Evolutionary conservation across 1,284 basidiomycete genomes (phyloP), one percentile per base, ranked within the genome.

Genomic region (Puccinia novopanici): DNA sequence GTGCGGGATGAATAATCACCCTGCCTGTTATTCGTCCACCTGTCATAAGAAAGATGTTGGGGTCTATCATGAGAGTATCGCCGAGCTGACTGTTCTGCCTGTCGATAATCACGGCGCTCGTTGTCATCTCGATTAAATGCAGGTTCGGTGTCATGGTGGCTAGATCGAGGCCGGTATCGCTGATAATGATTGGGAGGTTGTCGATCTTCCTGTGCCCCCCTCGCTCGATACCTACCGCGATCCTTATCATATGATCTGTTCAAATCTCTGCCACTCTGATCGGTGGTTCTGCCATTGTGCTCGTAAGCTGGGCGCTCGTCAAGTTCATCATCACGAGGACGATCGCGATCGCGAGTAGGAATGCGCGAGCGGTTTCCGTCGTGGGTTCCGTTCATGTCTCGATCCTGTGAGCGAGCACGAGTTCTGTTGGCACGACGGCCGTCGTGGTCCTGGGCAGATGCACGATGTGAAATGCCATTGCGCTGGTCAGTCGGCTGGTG

Each of bases 31-130:
- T 15, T 54, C 34, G 71, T 42, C 37, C 52, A 54, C 52, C 71
- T 73, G 37, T 73, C 71, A 34, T 73, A 73, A 55, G 71, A n/a
- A 6, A 54, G 19, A n/a, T 76, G 61, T 17, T 17, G 63, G 24
- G 40, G 50, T 45, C 42, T 50, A 24, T 70, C 54, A 9, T 68
- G 57, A 37, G 40, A 52, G 45, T 70, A 48, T 15, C 54, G 52
- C 17, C 55, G 50, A 55, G 24, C 76, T 24, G 65, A 50, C 13
- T 78, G 55, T 19, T 78, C 76, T 78, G 55, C 19, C 13, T 45
- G 76, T 27, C 67, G 52, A 27, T 67, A 61, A 54, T 78, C 76
- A 61, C 67, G 76, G 24, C 65, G 65, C 52, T 55, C 71, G 37
- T 55, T 55, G 17, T 54, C 37, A 71, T 78, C 52, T 59, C 76